These are phyloP conservation scores for Euphorbia schlechtendalii DNA, from an alignment of 441 rosid species.

Conservation along the genomic window DNA sequence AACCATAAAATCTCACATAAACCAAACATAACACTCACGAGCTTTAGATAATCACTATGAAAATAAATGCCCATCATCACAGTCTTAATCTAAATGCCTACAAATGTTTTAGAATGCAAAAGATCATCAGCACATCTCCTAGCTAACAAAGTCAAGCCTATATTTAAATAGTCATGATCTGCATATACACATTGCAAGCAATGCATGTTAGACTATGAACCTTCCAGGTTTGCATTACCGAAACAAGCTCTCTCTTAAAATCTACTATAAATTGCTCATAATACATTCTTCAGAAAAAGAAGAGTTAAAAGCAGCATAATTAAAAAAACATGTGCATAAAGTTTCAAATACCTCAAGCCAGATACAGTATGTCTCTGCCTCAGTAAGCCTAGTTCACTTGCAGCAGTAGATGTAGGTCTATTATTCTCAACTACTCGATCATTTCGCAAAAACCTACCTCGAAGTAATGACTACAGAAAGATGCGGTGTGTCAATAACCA, in stretches of 20 bases:
- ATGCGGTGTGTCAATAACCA: slow-evolving; percentile 5
- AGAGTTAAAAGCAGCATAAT: neutral
- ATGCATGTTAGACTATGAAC: neutral
- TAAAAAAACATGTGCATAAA: neutral
- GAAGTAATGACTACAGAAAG: slow-evolving; percentile 62
- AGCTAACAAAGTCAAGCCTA: neutral
- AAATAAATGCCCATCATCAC: neutral
- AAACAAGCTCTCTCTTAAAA: neutral
- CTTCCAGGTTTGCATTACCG: neutral
- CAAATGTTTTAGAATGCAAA: neutral
- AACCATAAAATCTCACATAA: neutral
- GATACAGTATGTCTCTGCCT: slow-evolving; percentile 88
- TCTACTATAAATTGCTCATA: neutral
- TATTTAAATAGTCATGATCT: neutral
- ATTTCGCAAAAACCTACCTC: slow-evolving; percentile 92
- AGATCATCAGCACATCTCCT: neutral
- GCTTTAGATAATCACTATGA: neutral
- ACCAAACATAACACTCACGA: neutral
- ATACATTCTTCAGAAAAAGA: neutral
- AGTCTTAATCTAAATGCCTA: neutral
- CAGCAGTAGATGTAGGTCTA: slow-evolving; percentile 68
- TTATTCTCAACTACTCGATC: slow-evolving; percentile 43
- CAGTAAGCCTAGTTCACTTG: slow-evolving; percentile 78
- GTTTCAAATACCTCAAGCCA: slow-evolving; percentile 64
- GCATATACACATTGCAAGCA: neutral